Conservation (phyloP, 257 asterid species). For the Gentiana macrophylla region DNA sequence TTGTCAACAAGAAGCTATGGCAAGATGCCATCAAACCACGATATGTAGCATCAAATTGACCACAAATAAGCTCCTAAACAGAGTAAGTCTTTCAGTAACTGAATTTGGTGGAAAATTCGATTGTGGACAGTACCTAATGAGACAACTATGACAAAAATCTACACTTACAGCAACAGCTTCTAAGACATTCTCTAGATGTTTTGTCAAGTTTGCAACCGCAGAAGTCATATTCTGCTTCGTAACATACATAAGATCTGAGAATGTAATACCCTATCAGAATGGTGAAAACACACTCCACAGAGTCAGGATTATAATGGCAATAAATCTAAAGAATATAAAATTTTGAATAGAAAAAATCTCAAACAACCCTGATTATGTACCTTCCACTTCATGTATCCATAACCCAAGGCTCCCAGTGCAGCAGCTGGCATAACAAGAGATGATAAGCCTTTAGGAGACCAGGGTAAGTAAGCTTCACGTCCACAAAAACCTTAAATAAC, state of each 20-base stretch:
- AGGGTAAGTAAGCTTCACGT: background rate
- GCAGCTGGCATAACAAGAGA: conserved; percentile 56
- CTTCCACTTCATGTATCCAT: conserved; percentile 99
- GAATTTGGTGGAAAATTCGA: no score
- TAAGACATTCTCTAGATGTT: conserved; percentile 68
- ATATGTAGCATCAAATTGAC: no score
- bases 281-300: background rate
- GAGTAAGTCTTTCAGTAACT: no score
- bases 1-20: no score
- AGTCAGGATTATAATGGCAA: no score
- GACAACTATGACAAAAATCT: no score
- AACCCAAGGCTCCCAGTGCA: conserved; percentile 74
- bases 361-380: conserved; percentile 18
- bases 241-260: conserved; percentile 90
- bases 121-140: no score
- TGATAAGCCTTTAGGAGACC: conserved; percentile 29
- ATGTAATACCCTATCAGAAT: conserved; percentile 46
- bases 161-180: conserved; percentile 65
- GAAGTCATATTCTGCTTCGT: conserved; percentile 69
- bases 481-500: no score
- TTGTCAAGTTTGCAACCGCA: conserved; percentile 82
- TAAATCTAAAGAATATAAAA: conserved; percentile 1
- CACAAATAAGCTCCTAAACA: no score
- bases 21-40: no score
- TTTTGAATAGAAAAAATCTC: background rate